phyloP scores from a whole-genome alignment of 2,329 filamentous ascomycete species.

The Chaetothyriales sp. region DNA sequence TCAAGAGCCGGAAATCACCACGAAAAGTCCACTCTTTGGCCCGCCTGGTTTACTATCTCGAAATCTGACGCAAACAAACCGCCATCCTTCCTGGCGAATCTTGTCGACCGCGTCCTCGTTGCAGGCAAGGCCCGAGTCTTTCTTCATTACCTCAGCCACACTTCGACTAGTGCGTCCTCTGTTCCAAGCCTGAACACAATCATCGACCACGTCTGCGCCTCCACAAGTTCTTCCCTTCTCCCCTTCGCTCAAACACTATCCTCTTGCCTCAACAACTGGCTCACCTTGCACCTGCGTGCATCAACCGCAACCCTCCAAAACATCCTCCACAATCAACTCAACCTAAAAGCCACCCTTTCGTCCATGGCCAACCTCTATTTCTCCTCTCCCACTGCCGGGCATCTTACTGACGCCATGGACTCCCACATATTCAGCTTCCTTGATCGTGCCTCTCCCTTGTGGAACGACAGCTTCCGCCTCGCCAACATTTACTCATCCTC shows the following conservation, averaged over 20 bases:
- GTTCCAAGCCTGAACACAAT: neutral
- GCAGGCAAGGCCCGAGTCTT: conserved; percentile 13
- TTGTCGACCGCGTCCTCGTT: conserved; percentile 6
- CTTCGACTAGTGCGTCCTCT: neutral
- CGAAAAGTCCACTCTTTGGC: conserved; percentile 8
- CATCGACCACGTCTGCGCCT: neutral
- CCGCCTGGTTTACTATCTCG: conserved; percentile 10
- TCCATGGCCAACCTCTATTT: conserved; percentile 62
- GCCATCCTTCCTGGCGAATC: conserved; percentile 7
- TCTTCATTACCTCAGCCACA: conserved; percentile 4
- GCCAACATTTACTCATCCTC: conserved; percentile 65
- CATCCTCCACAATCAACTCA: conserved; percentile 55
- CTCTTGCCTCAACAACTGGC: conserved; percentile 58
- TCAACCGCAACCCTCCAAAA: conserved; percentile 47
- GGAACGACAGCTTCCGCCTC: conserved; percentile 71
- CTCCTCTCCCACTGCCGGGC: conserved; percentile 47
- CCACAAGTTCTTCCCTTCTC: conserved; percentile 4
- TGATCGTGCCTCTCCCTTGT: conserved; percentile 45
- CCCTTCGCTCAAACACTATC: conserved; percentile 55
- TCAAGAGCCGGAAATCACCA: conserved; percentile 1
- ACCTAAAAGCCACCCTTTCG: conserved; percentile 50
- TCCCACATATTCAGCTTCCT: conserved; percentile 61
- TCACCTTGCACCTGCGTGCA: conserved; percentile 41
- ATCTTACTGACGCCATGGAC: conserved; percentile 51
- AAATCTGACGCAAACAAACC: conserved; percentile 1